Conservation (phyloP, 2,329 filamentous ascomycete species). For the Sordariomycetes sp. region DNA sequence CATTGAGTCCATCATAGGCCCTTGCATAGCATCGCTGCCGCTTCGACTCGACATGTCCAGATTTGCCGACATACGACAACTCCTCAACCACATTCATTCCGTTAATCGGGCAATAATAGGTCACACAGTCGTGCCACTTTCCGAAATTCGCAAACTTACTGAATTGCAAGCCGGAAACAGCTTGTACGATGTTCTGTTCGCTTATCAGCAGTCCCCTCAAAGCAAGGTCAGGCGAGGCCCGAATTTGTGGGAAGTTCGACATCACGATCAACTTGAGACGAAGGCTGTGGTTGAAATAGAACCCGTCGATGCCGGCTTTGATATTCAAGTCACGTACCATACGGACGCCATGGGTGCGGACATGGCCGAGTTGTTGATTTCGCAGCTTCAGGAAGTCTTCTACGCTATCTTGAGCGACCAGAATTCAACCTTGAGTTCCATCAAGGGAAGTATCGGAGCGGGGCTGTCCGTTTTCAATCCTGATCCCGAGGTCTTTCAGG, state of each 20-base stretch:
- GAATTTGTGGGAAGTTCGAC: slow-evolving; percentile 44
- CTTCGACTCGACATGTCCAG: slow-evolving; percentile 52
- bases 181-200: slow-evolving; percentile 71
- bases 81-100: slow-evolving; percentile 55
- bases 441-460: slow-evolving; percentile 13
- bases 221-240: slow-evolving; percentile 19
- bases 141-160: slow-evolving; percentile 57
- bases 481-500: slow-evolving; percentile 18
- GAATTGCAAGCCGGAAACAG: slow-evolving; percentile 42
- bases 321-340: slow-evolving; percentile 38
- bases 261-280: slow-evolving; percentile 67
- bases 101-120: slow-evolving; percentile 57
- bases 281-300: slow-evolving; percentile 69
- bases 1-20: slow-evolving; percentile 68
- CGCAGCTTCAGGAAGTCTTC: slow-evolving; percentile 50
- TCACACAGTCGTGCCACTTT: slow-evolving; percentile 53
- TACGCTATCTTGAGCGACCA: slow-evolving; percentile 17
- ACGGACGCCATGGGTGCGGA: slow-evolving; percentile 36
- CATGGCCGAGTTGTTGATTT: slow-evolving; percentile 46
- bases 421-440: slow-evolving; percentile 6
- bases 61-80: slow-evolving; percentile 42
- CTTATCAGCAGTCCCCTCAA: slow-evolving; percentile 69
- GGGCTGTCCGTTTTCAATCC: slow-evolving; percentile 41
- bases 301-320: slow-evolving; percentile 37
- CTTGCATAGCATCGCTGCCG: slow-evolving; percentile 70